Percentiles rank a stretch among this genome's conserved stretches.
phyloP scores from a whole-genome alignment of 352 stramenopile species.

The Phytophthora litchii region DNA sequence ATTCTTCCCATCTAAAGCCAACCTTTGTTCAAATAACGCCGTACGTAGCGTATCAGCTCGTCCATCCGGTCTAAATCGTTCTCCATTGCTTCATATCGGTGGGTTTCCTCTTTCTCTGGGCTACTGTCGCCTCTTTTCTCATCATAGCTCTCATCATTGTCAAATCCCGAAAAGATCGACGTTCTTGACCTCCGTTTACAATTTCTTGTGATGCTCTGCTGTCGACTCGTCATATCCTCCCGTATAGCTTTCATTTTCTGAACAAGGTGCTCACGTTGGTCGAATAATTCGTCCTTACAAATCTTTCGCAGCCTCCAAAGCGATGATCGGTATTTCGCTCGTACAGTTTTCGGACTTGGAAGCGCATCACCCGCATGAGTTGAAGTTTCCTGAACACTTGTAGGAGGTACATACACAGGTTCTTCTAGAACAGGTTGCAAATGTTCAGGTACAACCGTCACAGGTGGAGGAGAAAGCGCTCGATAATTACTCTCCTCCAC shows the following conservation, averaged over 20 bases:
- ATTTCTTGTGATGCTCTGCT: constrained; percentile 20
- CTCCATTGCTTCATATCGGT: constrained; percentile 58
- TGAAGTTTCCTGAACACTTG: constrained; percentile 9
- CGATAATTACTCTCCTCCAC: constrained; percentile 65
- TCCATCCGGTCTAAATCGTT: constrained; percentile 64
- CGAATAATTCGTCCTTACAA: constrained; percentile 58
- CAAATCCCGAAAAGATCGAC: constrained; percentile 15
- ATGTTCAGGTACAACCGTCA: constrained; percentile 2
- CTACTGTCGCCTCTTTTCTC: constrained; percentile 14
- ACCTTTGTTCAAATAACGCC: constrained; percentile 54
- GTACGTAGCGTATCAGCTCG: constrained; percentile 49
- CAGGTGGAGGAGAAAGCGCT: constrained; percentile 2
- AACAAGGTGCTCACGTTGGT: constrained; percentile 51
- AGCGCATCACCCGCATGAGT: background rate
- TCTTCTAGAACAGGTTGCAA: constrained; percentile 23
- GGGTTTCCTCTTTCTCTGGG: background rate
- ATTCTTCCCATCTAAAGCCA: background rate
- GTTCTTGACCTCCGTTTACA: constrained; percentile 12
- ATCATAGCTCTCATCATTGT: constrained; percentile 3
- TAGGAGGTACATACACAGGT: background rate
- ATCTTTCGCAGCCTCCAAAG: constrained; percentile 70
- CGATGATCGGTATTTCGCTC: constrained; percentile 41
- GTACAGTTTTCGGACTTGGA: constrained; percentile 21
- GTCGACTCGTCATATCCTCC: constrained; percentile 25
- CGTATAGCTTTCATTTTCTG: constrained; percentile 37